Percentiles rank a stretch among this genome's conserved stretches.
Conservation (phyloP, 345 rosid species). For the Geranium brycei region DNA sequence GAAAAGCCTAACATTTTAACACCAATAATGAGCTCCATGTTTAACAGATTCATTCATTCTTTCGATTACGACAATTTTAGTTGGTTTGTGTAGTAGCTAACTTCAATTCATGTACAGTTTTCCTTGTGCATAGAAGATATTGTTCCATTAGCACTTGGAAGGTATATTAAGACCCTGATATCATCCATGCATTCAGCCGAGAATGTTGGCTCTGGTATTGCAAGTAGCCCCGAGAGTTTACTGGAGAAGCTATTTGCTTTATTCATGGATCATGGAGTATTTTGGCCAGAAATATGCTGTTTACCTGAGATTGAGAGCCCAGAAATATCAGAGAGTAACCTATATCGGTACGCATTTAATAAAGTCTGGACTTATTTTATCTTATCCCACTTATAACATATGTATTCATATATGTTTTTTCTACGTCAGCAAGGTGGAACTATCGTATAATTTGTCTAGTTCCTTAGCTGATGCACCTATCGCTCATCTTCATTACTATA, state of each 20-base stretch:
- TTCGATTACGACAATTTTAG: too few species aligned
- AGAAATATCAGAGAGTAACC: constrained; percentile 57
- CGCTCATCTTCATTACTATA: too few species aligned
- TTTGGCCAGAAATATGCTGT: constrained; percentile 80
- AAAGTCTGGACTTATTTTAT: neutral
- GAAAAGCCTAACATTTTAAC: too few species aligned
- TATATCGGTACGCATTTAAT: constrained; percentile 51
- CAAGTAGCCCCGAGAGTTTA: constrained; percentile 34
- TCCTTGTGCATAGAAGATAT: constrained; percentile 87
- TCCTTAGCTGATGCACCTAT: too few species aligned
- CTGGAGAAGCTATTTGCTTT: constrained; percentile 78
- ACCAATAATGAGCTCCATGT: too few species aligned
- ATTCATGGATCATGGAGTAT: constrained; percentile 84
- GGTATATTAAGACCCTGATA: constrained; percentile 61
- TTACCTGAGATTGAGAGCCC: constrained; percentile 55
- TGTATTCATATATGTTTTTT: too few species aligned
- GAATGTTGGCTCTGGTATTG: constrained; percentile 19
- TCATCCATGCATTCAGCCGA: constrained; percentile 47
- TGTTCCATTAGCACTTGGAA: constrained; percentile 77
- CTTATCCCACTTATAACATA: neutral
- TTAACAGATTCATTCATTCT: constrained; percentile 4
- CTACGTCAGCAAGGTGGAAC: too few species aligned
- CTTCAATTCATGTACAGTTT: constrained; percentile 42
- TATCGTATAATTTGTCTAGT: too few species aligned
- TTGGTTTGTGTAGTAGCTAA: constrained; percentile 7